Base-by-base conservation (phyloP, 2,329 filamentous ascomycete genomes). In the Aspergillus sp. region DNA sequence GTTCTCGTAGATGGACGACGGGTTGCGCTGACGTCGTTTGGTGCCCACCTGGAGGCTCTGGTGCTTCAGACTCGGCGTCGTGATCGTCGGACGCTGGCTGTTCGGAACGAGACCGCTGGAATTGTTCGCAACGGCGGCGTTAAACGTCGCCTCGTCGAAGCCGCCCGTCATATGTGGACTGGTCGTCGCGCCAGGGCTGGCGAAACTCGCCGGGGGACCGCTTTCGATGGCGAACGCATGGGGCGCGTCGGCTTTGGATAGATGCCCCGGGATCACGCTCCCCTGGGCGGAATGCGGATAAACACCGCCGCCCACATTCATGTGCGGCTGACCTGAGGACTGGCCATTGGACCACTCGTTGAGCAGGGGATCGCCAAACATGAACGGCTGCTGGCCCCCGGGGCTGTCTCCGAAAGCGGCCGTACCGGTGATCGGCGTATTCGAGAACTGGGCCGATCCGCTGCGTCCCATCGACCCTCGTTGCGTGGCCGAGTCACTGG, bases 1-100 rank as follows among this genome's bases (percentile, higher is more conserved):
- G 46, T 87, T 90, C 63, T 93, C 88, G 75, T 98, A 99, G 57
- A 98, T 91, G 52, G 86, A 85, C 0, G 91, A 93, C 5, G 93
- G 90, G 70, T 97, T 92, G 45, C 84, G 82, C 54, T 82, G 81
- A n/a, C 76, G 76, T 39, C 82, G 81, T 69, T 84, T 86, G 16
- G 65, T 58, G 10, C 65, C 68, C 20, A 71, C 62, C 39, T 76
- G 72, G 32, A 78, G 63, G 65, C 63, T 75, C 70, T 71, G 78
- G 55, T 75, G 72, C 57, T 78, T 79, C 54, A 80, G 65, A 51
- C 75, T 67, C 71, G 82, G 69, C 67, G 78, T 78, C 10, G 78
- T 76, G 52, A 80, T 75, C 42, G 72, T 63, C 18, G 75, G 72
- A 46, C 73, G 75, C 60, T 72, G 73, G 39, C 71, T 71, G 61